Conservation (phyloP, 805 yeast genomes). For the Kluyveromyces starmeri region DNA sequence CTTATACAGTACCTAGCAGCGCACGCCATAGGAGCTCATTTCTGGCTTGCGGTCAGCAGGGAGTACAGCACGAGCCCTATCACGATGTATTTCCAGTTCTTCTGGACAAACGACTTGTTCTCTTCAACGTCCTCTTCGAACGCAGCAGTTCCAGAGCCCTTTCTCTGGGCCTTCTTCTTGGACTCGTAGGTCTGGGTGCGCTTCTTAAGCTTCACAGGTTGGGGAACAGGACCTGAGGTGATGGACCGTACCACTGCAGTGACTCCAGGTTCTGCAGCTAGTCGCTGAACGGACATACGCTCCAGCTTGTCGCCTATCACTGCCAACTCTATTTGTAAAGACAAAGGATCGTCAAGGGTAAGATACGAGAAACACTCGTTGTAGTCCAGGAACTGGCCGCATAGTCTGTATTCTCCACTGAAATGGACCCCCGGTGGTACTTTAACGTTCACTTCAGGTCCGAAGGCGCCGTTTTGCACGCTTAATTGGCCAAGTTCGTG, state of each 20-base stretch:
- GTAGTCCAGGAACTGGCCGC: conserved; percentile 11
- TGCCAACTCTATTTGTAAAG: conserved; percentile 14
- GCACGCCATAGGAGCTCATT: no score
- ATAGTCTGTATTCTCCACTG: conserved; percentile 16
- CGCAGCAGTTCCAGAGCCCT: conserved; percentile 14
- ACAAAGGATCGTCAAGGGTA: conserved; percentile 15
- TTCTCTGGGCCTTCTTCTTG: conserved; percentile 14
- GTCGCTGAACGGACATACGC: conserved; percentile 14
- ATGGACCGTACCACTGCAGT: conserved; percentile 11
- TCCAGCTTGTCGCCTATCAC: neutral
- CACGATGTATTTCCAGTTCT: conserved; percentile 25
- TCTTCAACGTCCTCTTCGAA: conserved; percentile 17
- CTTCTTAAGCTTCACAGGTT: conserved; percentile 20
- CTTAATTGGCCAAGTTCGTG: no score
- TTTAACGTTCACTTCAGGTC: conserved; percentile 7
- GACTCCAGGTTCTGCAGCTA: conserved; percentile 14
- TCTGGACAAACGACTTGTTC: conserved; percentile 20
- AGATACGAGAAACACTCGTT: conserved; percentile 20
- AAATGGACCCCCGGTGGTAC: no score
- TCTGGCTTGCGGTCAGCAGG: no score
- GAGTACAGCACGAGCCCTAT: conserved; percentile 24
- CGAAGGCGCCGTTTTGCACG: conserved; percentile 3
- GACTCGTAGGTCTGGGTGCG: conserved; percentile 26
- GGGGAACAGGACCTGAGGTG: conserved; percentile 16
- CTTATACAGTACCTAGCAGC: no score